Conservation (phyloP, 129 eudicot genomes). For the Pulicaria dysenterica region DNA sequence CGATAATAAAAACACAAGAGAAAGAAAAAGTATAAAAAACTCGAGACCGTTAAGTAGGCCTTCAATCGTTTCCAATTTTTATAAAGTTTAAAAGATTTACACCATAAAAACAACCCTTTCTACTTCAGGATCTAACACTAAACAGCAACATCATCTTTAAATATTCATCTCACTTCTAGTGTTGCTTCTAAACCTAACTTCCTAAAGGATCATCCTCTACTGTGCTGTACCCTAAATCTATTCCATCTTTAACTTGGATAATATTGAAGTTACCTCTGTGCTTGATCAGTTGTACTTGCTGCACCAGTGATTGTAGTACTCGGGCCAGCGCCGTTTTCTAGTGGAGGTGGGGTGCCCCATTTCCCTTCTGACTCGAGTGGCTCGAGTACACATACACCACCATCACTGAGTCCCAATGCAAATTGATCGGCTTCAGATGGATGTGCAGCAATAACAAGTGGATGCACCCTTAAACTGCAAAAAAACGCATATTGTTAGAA, state of each 20-base stretch:
- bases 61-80: slow-evolving; percentile 7
- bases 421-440: slow-evolving; percentile 77
- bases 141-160: slow-evolving; percentile 7
- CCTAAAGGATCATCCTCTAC: slow-evolving; percentile 17
- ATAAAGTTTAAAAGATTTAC: slow-evolving; percentile 9
- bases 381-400: slow-evolving; percentile 74
- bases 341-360: slow-evolving; percentile 80
- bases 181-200: slow-evolving; percentile 22
- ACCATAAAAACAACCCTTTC: slow-evolving; percentile 15
- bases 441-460: slow-evolving; percentile 75
- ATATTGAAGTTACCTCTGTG: slow-evolving; percentile 48
- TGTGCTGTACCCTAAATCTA: slow-evolving; percentile 14
- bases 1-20: too few species aligned
- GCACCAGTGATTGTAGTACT: slow-evolving; percentile 50
- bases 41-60: slow-evolving; percentile 17
- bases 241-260: neutral
- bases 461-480: slow-evolving; percentile 64
- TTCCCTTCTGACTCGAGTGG: slow-evolving; percentile 83
- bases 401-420: slow-evolving; percentile 81
- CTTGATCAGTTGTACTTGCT: slow-evolving; percentile 53
- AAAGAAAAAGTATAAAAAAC: neutral
- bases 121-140: slow-evolving; percentile 13
- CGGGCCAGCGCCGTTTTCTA: slow-evolving; percentile 70
- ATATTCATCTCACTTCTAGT: neutral
- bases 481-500: slow-evolving; percentile 14